Evolutionary conservation across 257 asterid species (phyloP).

Genomic region (Buddleja alternifolia): DNA sequence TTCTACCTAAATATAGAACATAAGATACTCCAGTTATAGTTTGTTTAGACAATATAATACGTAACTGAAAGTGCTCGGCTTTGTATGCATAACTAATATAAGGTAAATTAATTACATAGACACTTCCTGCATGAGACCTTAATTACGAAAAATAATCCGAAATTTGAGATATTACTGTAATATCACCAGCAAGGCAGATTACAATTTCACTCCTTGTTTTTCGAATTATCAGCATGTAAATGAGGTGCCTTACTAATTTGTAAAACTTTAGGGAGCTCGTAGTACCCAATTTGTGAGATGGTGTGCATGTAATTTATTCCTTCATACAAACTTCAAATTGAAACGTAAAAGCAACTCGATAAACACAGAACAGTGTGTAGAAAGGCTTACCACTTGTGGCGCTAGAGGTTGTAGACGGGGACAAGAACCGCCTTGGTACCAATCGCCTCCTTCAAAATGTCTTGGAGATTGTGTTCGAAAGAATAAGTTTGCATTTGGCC

Average conservation of each 20-base stretch:
- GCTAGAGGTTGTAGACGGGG: conserved; percentile 65
- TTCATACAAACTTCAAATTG: neutral
- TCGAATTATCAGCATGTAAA: too few relatives aligned
- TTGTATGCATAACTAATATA: neutral
- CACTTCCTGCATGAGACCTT: too few relatives aligned
- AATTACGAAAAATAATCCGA: too few relatives aligned
- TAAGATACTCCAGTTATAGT: neutral
- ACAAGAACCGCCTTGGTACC: conserved; percentile 96
- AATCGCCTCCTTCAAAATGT: conserved; percentile 97
- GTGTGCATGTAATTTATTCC: too few relatives aligned
- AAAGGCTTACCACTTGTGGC: conserved; percentile 66
- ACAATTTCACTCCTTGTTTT: too few relatives aligned
- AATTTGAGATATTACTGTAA: too few relatives aligned
- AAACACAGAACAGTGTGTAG: neutral
- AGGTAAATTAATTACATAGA: too few relatives aligned
- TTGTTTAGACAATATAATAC: neutral
- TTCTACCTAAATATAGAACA: conserved; percentile 58
- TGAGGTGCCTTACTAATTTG: too few relatives aligned
- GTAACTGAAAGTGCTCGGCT: neutral
- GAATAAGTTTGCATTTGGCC: conserved; percentile 51
- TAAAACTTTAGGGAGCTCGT: too few relatives aligned
- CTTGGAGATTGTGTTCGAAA: conserved; percentile 92
- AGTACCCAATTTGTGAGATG: too few relatives aligned
- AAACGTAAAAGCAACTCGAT: neutral
- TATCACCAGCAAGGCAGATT: too few relatives aligned